Percentiles rank a stretch among this genome's conserved stretches.
Conservation (phyloP, 2,329 filamentous ascomycete genomes). For the Lachnellula willkommii region DNA sequence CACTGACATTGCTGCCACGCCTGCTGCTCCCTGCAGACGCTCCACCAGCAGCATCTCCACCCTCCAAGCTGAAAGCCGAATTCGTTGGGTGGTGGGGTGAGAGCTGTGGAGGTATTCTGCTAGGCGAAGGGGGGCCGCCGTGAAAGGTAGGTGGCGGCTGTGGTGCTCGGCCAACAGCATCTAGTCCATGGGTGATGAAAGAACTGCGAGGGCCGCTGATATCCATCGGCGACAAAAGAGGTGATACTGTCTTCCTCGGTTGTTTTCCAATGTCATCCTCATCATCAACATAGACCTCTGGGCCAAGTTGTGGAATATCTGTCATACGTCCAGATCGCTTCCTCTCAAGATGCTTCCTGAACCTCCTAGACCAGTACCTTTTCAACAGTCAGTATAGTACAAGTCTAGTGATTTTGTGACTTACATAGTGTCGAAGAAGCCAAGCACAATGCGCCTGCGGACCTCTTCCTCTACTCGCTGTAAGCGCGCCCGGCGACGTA, state of each 20-base stretch:
- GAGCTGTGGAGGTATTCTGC: conserved; percentile 21
- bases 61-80: conserved; percentile 30
- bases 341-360: conserved; percentile 67
- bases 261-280: conserved; percentile 43
- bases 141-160: conserved; percentile 6
- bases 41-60: conserved; percentile 16
- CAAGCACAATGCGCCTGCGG: conserved; percentile 79
- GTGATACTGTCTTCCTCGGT: conserved; percentile 12
- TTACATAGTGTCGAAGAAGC: conserved; percentile 90
- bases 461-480: conserved; percentile 95
- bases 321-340: conserved; percentile 74
- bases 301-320: conserved; percentile 70
- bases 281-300: conserved; percentile 86
- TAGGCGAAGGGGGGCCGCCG: conserved; percentile 15
- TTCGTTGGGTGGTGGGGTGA: conserved; percentile 34
- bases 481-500: conserved; percentile 80
- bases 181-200: conserved; percentile 28
- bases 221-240: conserved; percentile 25
- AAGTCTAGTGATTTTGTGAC: conserved; percentile 18
- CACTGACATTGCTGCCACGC: conserved; percentile 64
- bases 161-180: conserved; percentile 17
- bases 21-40: conserved; percentile 45
- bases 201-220: conserved; percentile 21
- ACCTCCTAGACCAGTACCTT: conserved; percentile 76
- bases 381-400: conserved; percentile 17